These are phyloP conservation scores for Jatropha podagrica DNA, from an alignment of 441 rosid species.

Conservation along the genomic window DNA sequence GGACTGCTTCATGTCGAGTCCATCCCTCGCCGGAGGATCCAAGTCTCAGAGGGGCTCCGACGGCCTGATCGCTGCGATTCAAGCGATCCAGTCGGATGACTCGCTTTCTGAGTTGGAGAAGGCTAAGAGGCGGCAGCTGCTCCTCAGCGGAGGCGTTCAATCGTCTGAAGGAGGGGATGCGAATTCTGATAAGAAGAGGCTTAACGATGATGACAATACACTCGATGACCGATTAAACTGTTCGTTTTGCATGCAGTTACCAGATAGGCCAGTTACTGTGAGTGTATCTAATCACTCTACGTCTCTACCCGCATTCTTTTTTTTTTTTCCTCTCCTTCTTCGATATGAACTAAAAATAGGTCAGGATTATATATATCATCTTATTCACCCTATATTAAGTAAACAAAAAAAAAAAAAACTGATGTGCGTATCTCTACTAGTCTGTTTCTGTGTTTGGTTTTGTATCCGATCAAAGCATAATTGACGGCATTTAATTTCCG, in stretches of 20 bases:
- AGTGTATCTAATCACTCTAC: constrained; percentile 12
- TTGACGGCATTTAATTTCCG: not conserved
- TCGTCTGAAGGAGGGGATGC: constrained; percentile 6
- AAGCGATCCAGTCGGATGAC: constrained; percentile 49
- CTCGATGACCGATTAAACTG: constrained; percentile 41
- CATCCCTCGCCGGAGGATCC: constrained; percentile 7
- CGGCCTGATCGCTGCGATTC: constrained; percentile 48
- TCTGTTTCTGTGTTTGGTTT: not conserved
- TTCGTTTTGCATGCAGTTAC: constrained; percentile 55
- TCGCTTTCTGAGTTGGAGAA: constrained; percentile 49
- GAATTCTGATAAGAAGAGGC: constrained; percentile 6
- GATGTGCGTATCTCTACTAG: not conserved
- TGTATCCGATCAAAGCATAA: not conserved
- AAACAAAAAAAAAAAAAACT: not conserved
- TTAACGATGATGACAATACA: constrained; percentile 23
- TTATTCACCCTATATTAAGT: not conserved
- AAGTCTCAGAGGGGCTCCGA: constrained; percentile 17
- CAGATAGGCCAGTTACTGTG: constrained; percentile 72
- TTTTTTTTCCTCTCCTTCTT: not conserved
- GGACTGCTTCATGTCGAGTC: constrained; percentile 45
- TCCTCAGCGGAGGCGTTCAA: constrained; percentile 38
- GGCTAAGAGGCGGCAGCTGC: constrained; percentile 54
- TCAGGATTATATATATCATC: not conserved
- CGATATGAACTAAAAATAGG: not conserved
- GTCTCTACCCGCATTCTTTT: not conserved